These are phyloP conservation scores for Raphanus sativus DNA, from an alignment of 345 rosid species.

Conservation along the genomic window DNA sequence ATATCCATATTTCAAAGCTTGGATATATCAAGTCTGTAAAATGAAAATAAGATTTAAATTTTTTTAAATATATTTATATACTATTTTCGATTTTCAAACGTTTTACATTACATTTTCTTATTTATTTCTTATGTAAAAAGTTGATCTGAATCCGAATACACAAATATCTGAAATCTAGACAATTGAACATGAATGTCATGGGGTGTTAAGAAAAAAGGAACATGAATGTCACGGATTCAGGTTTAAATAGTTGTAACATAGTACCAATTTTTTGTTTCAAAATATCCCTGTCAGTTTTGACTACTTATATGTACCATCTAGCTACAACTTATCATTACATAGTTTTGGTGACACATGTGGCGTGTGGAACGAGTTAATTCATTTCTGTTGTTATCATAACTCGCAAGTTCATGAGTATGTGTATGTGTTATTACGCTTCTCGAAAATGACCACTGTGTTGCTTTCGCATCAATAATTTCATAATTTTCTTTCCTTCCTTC, in stretches of 20 bases:
- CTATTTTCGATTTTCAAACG: background rate
- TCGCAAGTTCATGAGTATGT: background rate
- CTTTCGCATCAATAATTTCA: constrained; percentile 3
- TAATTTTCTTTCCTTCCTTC: background rate
- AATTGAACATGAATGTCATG: background rate
- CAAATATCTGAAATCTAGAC: background rate
- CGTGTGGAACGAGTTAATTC: background rate
- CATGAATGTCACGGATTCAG: background rate
- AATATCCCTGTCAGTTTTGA: background rate
- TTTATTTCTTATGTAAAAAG: background rate
- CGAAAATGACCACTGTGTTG: constrained; percentile 8
- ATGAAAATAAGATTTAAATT: background rate
- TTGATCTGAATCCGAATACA: background rate
- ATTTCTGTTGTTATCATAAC: background rate
- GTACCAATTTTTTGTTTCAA: background rate
- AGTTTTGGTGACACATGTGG: background rate
- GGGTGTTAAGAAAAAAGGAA: no score
- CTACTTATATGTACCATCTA: background rate
- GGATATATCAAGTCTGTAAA: background rate
- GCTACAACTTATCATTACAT: background rate
- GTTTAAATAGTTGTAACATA: background rate
- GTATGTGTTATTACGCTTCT: background rate
- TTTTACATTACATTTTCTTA: background rate
- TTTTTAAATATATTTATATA: background rate
- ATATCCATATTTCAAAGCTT: background rate